Evolutionary conservation across 2,329 filamentous ascomycete species (phyloP).

Genomic region (Zasmidium angulare): DNA sequence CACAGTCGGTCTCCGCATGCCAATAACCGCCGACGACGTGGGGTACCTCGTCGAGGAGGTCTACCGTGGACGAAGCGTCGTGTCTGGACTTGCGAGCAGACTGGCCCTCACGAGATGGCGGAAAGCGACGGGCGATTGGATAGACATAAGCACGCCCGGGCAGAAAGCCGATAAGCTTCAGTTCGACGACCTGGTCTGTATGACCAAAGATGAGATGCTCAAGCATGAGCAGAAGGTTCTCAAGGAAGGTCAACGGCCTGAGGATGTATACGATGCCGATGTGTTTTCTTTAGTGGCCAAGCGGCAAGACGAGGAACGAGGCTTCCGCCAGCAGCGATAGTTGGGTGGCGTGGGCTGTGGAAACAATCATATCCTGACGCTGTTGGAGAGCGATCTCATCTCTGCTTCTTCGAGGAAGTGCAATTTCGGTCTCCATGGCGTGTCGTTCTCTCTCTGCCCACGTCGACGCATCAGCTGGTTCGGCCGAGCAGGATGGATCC

Average conservation of each 20-base stretch:
- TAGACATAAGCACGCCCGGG: conserved; percentile 66
- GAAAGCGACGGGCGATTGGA: conserved; percentile 60
- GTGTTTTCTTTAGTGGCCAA: conserved; percentile 67
- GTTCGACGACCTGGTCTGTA: conserved; percentile 74
- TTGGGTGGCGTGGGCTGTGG: too few species aligned
- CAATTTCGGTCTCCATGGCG: not conserved
- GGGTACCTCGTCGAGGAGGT: conserved; percentile 89
- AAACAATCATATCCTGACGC: too few species aligned
- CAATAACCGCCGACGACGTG: conserved; percentile 75
- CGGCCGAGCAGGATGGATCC: too few species aligned
- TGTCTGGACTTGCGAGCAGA: conserved; percentile 79
- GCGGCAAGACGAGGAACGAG: conserved; percentile 63
- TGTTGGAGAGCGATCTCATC: not conserved
- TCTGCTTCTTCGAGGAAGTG: not conserved
- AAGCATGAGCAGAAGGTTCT: conserved; percentile 80
- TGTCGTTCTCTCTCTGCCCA: too few species aligned
- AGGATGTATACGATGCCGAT: conserved; percentile 71
- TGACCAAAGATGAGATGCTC: conserved; percentile 88
- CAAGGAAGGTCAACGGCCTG: conserved; percentile 63
- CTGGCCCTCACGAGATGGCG: conserved; percentile 80
- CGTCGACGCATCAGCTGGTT: too few species aligned
- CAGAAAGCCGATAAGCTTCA: conserved; percentile 74
- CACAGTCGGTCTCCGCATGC: conserved; percentile 72
- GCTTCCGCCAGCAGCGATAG: conserved; percentile 6
- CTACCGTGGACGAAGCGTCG: conserved; percentile 75